Base-by-base conservation (phyloP, 768 basidiomycete species). In the Lyophyllum decastes region DNA sequence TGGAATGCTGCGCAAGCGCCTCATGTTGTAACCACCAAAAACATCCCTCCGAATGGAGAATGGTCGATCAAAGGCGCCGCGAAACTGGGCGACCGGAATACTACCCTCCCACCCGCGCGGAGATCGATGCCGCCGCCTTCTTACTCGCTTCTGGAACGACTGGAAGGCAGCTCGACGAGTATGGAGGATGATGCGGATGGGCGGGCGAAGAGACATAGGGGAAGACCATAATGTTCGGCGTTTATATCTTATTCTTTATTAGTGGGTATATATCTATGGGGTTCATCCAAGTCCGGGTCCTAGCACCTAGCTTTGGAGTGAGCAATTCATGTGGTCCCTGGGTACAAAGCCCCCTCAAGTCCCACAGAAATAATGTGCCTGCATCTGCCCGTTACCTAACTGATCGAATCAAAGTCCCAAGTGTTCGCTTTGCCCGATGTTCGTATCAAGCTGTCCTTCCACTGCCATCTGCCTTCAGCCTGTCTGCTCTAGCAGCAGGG, bases 11-110 rank as follows among this genome's bases (percentile, higher is more conserved):
- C 25, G 26, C 50, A 55, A 25, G 52, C 21, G 26, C 40, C 51
- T 25, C 52, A 33, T 40, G 48, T 25, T 24, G 30, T 22, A 16
- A 45, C 40, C 22, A 52, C 47, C 44, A 50, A 61, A 24, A 35
- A 34, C 26, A 43, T 43, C 10, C 49, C 63, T 61, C 76, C 77
- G 11, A 65, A 68, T 41, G 73, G 72, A n/a, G 82, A 80, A 40
- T 79, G 70, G 60, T 83, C 79, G 61, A 85, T 85, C 61, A 82
- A 78, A 62, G 83, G 83, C 50, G 83, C 83, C 24, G 83, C 83
- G 17, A 60, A 49, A 34, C 48, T 59, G 44, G 45, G 55, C 27
- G 55, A 49, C 33, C 46, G 47, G 27, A 54, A 44, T 44, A 49
- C 55, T 48, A 48, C 46, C 14, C 51, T 19, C 45, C 52, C 61